Base-by-base conservation (phyloP, 2,329 filamentous ascomycete species). In the Ophiostoma triangulosporum region DNA sequence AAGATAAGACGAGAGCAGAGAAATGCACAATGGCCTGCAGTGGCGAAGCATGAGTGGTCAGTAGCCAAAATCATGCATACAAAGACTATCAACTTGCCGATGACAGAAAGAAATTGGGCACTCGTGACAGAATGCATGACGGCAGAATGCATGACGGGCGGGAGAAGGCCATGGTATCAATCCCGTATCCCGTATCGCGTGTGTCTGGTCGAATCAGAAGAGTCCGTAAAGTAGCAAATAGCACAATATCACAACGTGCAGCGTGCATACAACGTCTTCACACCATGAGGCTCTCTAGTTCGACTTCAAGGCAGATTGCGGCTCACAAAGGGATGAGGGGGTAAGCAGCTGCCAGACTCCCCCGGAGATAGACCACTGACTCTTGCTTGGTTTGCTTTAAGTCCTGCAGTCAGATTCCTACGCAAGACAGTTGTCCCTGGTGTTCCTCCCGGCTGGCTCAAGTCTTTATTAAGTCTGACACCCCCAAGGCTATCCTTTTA, bases 21-120 rank as follows among this genome's bases (percentile, higher is more conserved):
- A 38, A 38, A 20, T 20, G n/a, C n/a, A 22, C 35, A 11, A 38
- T 15, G 24, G 40, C 22, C 20, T 45, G 11, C 26, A 14, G 45
- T 48, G 45, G 45, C 45, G 45, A 48, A 48, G 45, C 27, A 32
- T 31, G 45, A 20, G 45, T 48, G 45, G 45, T 48, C 26, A 32
- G 20, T 15, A 20, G n/a, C 15, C 9, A 22, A 31, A 48, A 48
- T 48, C 45, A 48, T 12, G 15, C 17, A 33, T 9, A 22, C 24
- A 17, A n/a, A 31, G 27, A 17, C 17, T 29, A 17, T 20, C 45
- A 14, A 48, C 26, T 20, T 12, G 27, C 45, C 17, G 45, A 48
- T 48, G 45, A 4, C 27, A 20, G 45, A 48, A 48, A 20, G 45
- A 31, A n/a, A 33, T 27, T 35, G 24, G 38, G 14, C 35, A 43